phyloP scores from a whole-genome alignment of 441 rosid genomes.

The Dalechampia spathulata region DNA sequence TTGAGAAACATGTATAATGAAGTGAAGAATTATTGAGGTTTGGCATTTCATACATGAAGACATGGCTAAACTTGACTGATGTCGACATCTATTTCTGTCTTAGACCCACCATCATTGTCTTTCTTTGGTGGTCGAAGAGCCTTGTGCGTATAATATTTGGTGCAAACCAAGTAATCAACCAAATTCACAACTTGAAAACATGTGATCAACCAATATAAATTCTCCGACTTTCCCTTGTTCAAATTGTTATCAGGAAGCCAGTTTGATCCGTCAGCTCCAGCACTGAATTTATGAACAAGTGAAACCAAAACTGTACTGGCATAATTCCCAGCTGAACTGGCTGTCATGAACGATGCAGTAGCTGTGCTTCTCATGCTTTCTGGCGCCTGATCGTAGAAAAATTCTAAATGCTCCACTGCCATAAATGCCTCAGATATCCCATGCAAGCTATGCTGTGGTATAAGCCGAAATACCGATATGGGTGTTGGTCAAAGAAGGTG shows the following conservation, averaged over 20 bases:
- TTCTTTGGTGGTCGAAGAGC: slow-evolving; percentile 41
- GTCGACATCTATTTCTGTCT: no score
- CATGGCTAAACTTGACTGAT: no score
- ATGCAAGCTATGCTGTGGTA: slow-evolving; percentile 73
- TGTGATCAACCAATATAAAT: slow-evolving; percentile 81
- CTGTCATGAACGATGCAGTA: slow-evolving; percentile 62
- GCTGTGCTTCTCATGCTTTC: slow-evolving; percentile 93
- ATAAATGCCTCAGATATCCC: slow-evolving; percentile 92
- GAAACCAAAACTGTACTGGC: slow-evolving; percentile 67
- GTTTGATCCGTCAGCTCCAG: slow-evolving; percentile 53
- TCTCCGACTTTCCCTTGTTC: slow-evolving; percentile 76
- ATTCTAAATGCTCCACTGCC: slow-evolving; percentile 85
- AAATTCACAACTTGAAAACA: slow-evolving; percentile 53
- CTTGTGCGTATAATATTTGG: slow-evolving; percentile 68
- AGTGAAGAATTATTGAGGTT: no score
- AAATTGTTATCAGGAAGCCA: slow-evolving; percentile 80
- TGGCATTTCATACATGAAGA: no score
- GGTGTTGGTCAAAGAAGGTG: no score
- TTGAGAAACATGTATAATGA: no score
- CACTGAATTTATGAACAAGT: slow-evolving; percentile 51
- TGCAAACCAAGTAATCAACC: slow-evolving; percentile 54
- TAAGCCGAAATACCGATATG: slow-evolving; percentile 72
- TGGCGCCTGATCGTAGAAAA: slow-evolving; percentile 85
- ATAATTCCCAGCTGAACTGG: slow-evolving; percentile 72
- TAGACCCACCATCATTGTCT: no score